Evolutionary conservation across 176 grass and related monocot genomes (phyloP).

Genomic region (Carex parvula): DNA sequence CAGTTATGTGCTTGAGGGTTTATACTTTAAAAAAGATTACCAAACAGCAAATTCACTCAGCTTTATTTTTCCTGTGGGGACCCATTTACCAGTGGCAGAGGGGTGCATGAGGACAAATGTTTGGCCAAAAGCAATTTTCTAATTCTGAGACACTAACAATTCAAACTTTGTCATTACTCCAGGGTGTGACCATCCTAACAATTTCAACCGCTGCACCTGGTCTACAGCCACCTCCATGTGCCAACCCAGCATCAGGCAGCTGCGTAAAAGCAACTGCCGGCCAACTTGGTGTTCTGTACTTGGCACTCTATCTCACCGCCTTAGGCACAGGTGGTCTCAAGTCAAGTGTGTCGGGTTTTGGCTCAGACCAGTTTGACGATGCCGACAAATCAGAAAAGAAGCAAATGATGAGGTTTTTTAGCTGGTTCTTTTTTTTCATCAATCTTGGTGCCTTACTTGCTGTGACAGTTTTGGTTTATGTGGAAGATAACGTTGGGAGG

Average conservation of each 20-base stretch:
- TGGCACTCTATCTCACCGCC: constrained; percentile 85
- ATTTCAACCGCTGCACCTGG: constrained; percentile 61
- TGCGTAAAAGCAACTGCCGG: constrained; percentile 46
- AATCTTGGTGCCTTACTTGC: constrained; percentile 84
- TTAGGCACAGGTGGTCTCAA: constrained; percentile 90
- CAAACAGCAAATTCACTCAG: background rate
- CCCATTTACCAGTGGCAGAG: background rate
- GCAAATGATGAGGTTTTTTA: constrained; percentile 85
- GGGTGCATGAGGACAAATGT: background rate
- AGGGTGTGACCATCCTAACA: constrained; percentile 81
- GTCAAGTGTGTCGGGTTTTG: constrained; percentile 90
- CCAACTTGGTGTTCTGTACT: constrained; percentile 76
- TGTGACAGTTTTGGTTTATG: constrained; percentile 84
- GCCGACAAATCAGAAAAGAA: constrained; percentile 45
- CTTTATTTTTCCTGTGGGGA: background rate
- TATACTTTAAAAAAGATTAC: background rate
- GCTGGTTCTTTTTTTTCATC: constrained; percentile 99
- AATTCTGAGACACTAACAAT: background rate
- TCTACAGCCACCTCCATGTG: constrained; percentile 52
- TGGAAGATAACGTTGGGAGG: constrained; percentile 75
- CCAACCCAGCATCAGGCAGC: constrained; percentile 15
- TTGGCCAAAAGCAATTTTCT: background rate
- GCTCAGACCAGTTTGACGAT: constrained; percentile 97
- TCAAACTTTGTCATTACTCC: background rate
- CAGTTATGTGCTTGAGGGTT: background rate